Evolutionary conservation across 2,329 filamentous ascomycete genomes (phyloP), one percentile per base, ranked within the genome.

Genomic region (Atkinsonella hypoxylon): DNA sequence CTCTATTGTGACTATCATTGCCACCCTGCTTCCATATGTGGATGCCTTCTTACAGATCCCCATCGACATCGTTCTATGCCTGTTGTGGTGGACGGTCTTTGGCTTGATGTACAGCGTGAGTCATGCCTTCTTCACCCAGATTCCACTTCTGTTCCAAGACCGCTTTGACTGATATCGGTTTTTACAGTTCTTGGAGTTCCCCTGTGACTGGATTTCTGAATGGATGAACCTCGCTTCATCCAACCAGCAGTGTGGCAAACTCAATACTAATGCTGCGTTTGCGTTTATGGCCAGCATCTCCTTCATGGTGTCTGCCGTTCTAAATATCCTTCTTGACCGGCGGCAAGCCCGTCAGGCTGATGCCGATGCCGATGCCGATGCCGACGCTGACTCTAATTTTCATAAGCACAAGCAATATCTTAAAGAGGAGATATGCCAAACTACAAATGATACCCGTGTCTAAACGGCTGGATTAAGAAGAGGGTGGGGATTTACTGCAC

Each of bases 1-100:
- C 18, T 78, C 81, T 4, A 76, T 87, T 48, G 64, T 88, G 31
- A 68, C 83, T 15, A 70, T 76, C 5, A 66, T 87, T 15, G 61
- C 87, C 55, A 85, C 82, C 78, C 70, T 87, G n/a, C 72, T 87
- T 45, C 83, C 83, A 2, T 83, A 82, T 59, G 73, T 76, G 1
- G 67, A 69, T 30, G 71, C 70, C 51, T 84, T 87, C 65, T 73
- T 80, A 55, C 74, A 81, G 63, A 87, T 81, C 72, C 81, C 80
- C 2, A 70, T 80, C 56, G 84, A 89, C 61, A 58, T 87, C 18
- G 51, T 85, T 57, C 69, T 87, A 54, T 80, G 78, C 34, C 65
- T 79, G 45, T 71, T 75, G 39, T 87, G 82, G 82, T 85, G 84
- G 55, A 74, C 76, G 20, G 71, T 73, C 3, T 85, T 84, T 53